Conservation (phyloP, 768 basidiomycete genomes). For the Leccinum imitatum region DNA sequence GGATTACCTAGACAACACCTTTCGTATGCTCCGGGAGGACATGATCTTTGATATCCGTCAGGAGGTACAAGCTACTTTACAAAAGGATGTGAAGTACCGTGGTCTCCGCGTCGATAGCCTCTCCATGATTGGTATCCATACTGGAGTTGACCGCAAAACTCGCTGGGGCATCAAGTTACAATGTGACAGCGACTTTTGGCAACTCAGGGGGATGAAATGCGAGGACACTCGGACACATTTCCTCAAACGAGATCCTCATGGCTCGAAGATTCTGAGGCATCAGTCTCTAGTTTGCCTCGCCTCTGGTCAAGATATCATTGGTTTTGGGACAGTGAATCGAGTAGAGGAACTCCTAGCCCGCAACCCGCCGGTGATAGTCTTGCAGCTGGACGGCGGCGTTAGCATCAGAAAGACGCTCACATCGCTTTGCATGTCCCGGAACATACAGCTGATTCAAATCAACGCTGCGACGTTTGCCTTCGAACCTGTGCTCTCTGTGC, state of each 20-base stretch:
- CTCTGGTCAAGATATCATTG: constrained; percentile 48
- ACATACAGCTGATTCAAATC: constrained; percentile 51
- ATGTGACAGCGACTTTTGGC: constrained; percentile 35
- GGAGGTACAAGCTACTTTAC: constrained; percentile 43
- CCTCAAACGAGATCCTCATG: constrained; percentile 32
- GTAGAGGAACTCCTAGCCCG: constrained; percentile 52
- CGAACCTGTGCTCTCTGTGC: constrained; percentile 56
- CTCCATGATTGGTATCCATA: constrained; percentile 37
- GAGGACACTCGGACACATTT: constrained; percentile 35
- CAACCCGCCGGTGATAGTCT: constrained; percentile 48
- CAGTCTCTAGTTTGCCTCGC: constrained; percentile 55
- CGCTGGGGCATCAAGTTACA: constrained; percentile 44
- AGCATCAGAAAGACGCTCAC: constrained; percentile 39
- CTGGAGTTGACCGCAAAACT: constrained; percentile 19
- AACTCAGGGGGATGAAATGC: constrained; percentile 30
- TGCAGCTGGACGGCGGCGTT: constrained; percentile 49
- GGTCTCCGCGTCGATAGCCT: constrained; percentile 35
- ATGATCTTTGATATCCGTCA: constrained; percentile 59
- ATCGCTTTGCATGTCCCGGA: constrained; percentile 32
- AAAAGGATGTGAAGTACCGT: constrained; percentile 38
- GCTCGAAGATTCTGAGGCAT: constrained; percentile 45
- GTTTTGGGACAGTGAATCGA: constrained; percentile 54
- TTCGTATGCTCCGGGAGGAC: constrained; percentile 63
- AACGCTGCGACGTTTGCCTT: constrained; percentile 61
- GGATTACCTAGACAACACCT: constrained; percentile 61